Base-by-base conservation (phyloP, 192 early-diverging fungal genomes). In the Glomus cerebriforme region DNA sequence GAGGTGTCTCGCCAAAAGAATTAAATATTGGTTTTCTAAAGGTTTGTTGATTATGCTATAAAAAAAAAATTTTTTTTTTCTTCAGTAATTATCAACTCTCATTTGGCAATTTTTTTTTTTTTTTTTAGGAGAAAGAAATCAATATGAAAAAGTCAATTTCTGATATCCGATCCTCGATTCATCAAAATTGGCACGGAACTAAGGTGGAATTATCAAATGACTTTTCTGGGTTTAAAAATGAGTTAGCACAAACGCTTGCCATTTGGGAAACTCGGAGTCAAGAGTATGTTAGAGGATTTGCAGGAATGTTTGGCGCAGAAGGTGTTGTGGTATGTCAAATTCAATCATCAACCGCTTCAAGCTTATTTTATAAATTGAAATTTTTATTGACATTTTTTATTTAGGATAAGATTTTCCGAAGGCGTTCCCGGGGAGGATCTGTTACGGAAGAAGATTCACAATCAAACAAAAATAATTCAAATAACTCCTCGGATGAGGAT, bases 21-120 rank as follows among this genome's bases (percentile, higher is more conserved):
- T 86, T 95, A 34, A 93, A 93, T 79, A 91, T 95, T 75, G 90
- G 90, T 6, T 95, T 94, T 79, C 84, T 95, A 72, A 93, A 93
- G 85, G 92, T 88, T 85, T 43, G 39, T 43, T 35, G 31, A 22
- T 68, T 19, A n/a, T n/a, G n/a, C n/a, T n/a, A n/a, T n/a, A n/a
- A n/a, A n/a, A n/a, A n/a, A n/a, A n/a, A n/a, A n/a, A 37, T 22
- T 19, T 58, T 43, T 75, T 7, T 27, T 45, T 5, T 47, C 22
- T 2, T 64, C 27, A 15, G 54, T 29, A 27, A n/a, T 29, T 13
- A 26, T n/a, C 10, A 8, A 4, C 6, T 27, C 47, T 72, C 2
- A 9, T 72, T 3, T n/a, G 17, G 13, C 24, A 27, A 22, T 8
- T 29, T 19, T 71, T n/a, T n/a, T n/a, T n/a, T n/a, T n/a, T n/a